phyloP scores from a whole-genome alignment of 1,284 basidiomycete genomes.

The Thecaphora frezii region DNA sequence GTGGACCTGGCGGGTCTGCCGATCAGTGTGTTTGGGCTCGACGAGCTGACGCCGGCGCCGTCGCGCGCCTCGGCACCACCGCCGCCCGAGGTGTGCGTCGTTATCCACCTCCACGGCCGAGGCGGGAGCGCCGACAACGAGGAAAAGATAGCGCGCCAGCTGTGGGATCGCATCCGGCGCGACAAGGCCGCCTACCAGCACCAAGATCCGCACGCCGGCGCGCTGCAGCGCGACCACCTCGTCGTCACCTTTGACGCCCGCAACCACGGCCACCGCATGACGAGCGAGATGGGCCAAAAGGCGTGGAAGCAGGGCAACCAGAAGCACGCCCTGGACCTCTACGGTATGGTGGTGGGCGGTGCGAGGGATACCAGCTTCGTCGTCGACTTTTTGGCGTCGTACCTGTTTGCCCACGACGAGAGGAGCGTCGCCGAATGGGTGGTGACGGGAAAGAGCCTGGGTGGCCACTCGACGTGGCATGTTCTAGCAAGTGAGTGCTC shows the following conservation, averaged over 20 bases:
- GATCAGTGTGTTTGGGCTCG: slow-evolving; percentile 50
- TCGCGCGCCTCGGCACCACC: slow-evolving; percentile 32
- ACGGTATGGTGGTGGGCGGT: slow-evolving; percentile 65
- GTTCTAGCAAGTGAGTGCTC: slow-evolving; percentile 60
- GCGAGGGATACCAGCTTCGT: slow-evolving; percentile 76
- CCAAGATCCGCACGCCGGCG: slow-evolving; percentile 6
- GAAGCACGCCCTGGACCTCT: slow-evolving; percentile 56
- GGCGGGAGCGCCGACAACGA: slow-evolving; percentile 47
- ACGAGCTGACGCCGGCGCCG: slow-evolving; percentile 39
- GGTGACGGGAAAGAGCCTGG: slow-evolving; percentile 71
- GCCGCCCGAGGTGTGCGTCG: slow-evolving; percentile 45
- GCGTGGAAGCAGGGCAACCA: slow-evolving; percentile 58
- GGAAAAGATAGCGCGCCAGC: slow-evolving; percentile 43
- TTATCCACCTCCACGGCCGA: slow-evolving; percentile 54
- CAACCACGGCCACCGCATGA: slow-evolving; percentile 59
- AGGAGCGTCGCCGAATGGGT: slow-evolving; percentile 70
- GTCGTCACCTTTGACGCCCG: slow-evolving; percentile 59
- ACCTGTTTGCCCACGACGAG: slow-evolving; percentile 74
- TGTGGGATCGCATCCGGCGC: slow-evolving; percentile 39
- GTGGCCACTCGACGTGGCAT: slow-evolving; percentile 78
- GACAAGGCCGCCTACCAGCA: slow-evolving; percentile 12
- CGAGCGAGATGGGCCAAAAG: slow-evolving; percentile 49
- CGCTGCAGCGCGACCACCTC: slow-evolving; percentile 45
- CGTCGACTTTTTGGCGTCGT: slow-evolving; percentile 76
- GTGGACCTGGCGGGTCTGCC: slow-evolving; percentile 51